Conservation (phyloP, 2,329 filamentous ascomycete genomes). For the Trichophyton simii region DNA sequence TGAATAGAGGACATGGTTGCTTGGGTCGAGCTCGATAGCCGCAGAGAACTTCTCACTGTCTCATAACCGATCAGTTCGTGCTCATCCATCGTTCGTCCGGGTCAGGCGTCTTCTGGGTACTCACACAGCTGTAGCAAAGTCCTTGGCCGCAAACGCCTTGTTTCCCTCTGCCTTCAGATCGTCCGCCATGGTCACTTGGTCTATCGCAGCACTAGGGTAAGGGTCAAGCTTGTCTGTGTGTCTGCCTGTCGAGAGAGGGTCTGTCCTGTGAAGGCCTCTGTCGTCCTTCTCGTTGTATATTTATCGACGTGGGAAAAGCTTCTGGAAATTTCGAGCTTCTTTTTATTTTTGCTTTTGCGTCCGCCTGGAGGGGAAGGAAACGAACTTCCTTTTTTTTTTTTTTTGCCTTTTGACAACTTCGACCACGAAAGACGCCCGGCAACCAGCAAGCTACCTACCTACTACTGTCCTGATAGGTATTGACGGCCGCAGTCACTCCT, state of each 20-base stretch:
- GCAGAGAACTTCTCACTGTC: constrained; percentile 81
- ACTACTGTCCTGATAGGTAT: background rate
- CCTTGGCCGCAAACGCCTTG: constrained; percentile 95
- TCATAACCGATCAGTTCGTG: constrained; percentile 5
- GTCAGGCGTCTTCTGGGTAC: constrained; percentile 28
- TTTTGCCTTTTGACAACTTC: background rate
- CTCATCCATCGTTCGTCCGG: background rate
- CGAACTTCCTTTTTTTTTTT: background rate
- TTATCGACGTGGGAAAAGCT: constrained; percentile 14
- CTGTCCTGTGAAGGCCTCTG: background rate
- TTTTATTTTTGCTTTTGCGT: background rate
- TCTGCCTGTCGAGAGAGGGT: background rate
- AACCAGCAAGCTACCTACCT: background rate
- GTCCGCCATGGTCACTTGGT: constrained; percentile 46
- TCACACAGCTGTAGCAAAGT: constrained; percentile 91
- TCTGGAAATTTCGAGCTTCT: constrained; percentile 35
- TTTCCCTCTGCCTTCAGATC: constrained; percentile 96
- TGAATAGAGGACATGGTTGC: constrained; percentile 94
- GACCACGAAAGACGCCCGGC: background rate
- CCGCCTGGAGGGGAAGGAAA: background rate
- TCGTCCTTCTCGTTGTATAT: background rate
- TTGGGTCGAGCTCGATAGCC: constrained; percentile 75
- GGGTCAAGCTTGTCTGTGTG: background rate
- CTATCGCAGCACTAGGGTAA: background rate
- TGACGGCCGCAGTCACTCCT: background rate